phyloP scores from a whole-genome alignment of 2,329 filamentous ascomycete genomes.

The Nemania diffusa region DNA sequence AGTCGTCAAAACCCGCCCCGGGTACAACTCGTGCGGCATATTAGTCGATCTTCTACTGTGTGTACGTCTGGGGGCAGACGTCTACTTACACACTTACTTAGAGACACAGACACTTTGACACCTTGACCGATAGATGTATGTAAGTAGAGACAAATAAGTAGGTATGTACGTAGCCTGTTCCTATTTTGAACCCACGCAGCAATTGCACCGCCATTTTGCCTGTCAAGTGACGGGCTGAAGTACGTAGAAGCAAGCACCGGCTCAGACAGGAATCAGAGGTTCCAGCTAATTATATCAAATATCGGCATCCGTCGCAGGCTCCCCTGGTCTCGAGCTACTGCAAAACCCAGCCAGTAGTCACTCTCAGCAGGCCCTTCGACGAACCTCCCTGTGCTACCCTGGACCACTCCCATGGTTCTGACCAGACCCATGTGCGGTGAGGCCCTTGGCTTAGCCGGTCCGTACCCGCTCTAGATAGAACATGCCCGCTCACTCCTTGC shows the following conservation, averaged over 20 bases:
- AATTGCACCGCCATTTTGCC: conserved; percentile 30
- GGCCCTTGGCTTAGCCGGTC: conserved; percentile 56
- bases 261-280: conserved; percentile 26
- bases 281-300: conserved; percentile 56
- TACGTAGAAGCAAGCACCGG: conserved; percentile 30
- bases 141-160: not conserved
- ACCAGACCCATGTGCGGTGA: conserved; percentile 51
- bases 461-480: conserved; percentile 55
- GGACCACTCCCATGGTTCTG: conserved; percentile 51
- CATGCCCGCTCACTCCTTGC: conserved; percentile 54
- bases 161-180: no score
- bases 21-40: conserved; percentile 4
- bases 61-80: not conserved
- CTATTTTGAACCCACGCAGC: no score
- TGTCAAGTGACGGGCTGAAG: conserved; percentile 46
- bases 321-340: conserved; percentile 49
- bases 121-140: no score
- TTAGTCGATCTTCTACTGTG: not conserved
- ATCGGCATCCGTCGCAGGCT: conserved; percentile 44
- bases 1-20: not conserved
- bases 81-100: not conserved
- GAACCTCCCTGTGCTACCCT: conserved; percentile 47
- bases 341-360: conserved; percentile 49
- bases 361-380: conserved; percentile 46
- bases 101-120: no score